Evolutionary conservation across 306 rosid species (phyloP).

Genomic region (Astragalus glycyphyllos): DNA sequence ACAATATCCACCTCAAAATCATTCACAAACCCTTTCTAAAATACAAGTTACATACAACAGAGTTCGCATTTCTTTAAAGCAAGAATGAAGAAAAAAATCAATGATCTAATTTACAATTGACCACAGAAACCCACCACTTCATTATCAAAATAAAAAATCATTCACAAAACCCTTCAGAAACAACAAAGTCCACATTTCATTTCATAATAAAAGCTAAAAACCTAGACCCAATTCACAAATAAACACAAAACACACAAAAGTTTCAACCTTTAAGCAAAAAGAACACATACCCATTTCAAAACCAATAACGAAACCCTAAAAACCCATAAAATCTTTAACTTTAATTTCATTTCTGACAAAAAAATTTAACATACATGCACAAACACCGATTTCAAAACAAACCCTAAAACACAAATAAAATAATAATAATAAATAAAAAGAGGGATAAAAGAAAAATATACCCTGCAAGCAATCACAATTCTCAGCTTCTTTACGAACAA

Average conservation of each 20-base stretch:
- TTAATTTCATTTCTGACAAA: too few relatives aligned
- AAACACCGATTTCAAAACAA: too few relatives aligned
- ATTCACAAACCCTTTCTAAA: neutral
- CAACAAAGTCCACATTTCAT: neutral
- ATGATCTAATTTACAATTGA: too few relatives aligned
- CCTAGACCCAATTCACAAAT: too few relatives aligned
- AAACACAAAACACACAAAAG: too few relatives aligned
- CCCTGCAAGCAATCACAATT: slow-evolving; percentile 29
- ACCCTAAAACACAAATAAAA: too few relatives aligned
- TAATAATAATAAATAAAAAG: neutral
- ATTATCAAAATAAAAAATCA: too few relatives aligned
- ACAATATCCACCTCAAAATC: neutral
- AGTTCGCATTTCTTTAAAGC: neutral
- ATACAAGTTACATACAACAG: neutral
- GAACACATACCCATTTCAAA: neutral
- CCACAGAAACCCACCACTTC: too few relatives aligned
- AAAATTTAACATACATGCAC: too few relatives aligned
- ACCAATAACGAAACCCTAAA: neutral
- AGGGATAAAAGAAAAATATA: neutral
- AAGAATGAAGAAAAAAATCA: neutral
- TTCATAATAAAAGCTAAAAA: too few relatives aligned
- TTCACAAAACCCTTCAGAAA: neutral
- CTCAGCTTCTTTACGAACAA: slow-evolving; percentile 25
- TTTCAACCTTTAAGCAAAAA: too few relatives aligned
- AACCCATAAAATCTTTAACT: neutral